Evolutionary conservation across 345 rosid species (phyloP).

Genomic region (Sapria himalayana): DNA sequence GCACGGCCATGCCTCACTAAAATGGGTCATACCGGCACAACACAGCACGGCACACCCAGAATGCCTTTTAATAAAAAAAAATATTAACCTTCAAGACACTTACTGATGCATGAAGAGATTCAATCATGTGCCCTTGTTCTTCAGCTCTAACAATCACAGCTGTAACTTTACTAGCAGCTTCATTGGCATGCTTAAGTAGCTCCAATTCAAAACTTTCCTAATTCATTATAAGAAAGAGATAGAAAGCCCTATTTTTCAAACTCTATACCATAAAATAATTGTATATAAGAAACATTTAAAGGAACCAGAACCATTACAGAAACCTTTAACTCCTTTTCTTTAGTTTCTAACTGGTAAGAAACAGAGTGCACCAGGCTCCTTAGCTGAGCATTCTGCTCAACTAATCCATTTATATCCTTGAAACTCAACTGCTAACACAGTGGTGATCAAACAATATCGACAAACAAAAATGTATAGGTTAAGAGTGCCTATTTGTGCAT

Average conservation of each 20-base stretch:
- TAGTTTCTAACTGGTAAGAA: slow-evolving; percentile 49
- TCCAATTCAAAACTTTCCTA: slow-evolving; percentile 52
- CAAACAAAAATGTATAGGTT: too few species aligned
- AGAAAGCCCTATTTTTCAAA: too few species aligned
- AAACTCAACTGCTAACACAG: slow-evolving; percentile 44
- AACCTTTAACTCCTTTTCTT: slow-evolving; percentile 76
- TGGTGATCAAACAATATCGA: slow-evolving; percentile 13
- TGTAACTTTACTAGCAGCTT: slow-evolving; percentile 68
- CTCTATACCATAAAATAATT: too few species aligned
- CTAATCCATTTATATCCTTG: slow-evolving; percentile 83
- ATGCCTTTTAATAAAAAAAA: neutral
- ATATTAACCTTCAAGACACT: slow-evolving; percentile 7
- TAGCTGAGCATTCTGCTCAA: slow-evolving; percentile 88
- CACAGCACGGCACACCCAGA: slow-evolving; percentile 1
- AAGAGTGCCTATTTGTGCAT: too few species aligned
- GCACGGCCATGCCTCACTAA: too few species aligned
- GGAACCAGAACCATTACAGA: slow-evolving; percentile 1
- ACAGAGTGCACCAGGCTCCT: slow-evolving; percentile 72
- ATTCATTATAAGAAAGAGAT: slow-evolving; percentile 5
- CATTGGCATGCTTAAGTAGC: slow-evolving; percentile 47
- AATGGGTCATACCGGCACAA: too few species aligned
- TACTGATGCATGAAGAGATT: slow-evolving; percentile 80
- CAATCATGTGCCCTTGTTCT: slow-evolving; percentile 80
- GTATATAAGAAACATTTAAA: neutral
- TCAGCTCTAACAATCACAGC: slow-evolving; percentile 71